Base-by-base conservation (phyloP, 2,329 filamentous ascomycete species). In the Pseudopithomyces chartarum region DNA sequence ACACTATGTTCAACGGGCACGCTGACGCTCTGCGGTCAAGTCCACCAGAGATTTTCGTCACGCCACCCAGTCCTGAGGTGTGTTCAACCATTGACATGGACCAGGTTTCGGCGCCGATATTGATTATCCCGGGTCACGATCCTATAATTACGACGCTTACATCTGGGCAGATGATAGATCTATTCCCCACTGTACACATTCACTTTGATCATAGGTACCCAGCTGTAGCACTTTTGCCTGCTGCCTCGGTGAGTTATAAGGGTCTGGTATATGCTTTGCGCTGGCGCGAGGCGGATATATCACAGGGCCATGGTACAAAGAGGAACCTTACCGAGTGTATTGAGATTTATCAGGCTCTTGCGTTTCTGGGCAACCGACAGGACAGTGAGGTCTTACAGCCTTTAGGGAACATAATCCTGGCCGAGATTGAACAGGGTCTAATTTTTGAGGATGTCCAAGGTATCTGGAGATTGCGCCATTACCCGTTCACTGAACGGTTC, bases 131-230 rank as follows among this genome's bases (percentile, higher is more conserved):
- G 15, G 48, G 33, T 33, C 29, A 58, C n/a, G 17, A 29, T 10
- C 52, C 51, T 4, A 29, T 61, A 17, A 56, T 39, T 2, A 61
- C 61, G 3, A 59, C 54, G 2, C 54, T 61, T 11, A 58, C 55
- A 6, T 44, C 46, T 3, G 7, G 10, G 6, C 44, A 59, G 17
- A 50, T 64, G 6, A 20, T 23, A 13, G 32, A 34, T 12, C 46
- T 60, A n/a, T 44, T 60, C 22, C 49, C 54, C 26, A 56, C 52
- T 10, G 33, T 62, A 1, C 59, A 61, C 52, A 56, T 52, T 33
- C 59, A 56, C 48, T 50, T 56, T 40, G 43, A 52, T 6, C 63
- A 57, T 20, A 40, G 38, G 1, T 23, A 50, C 32, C 58, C 63
- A 4, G 11, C 3, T 23, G 36, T 57, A 10, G 48, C 52, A n/a